Conservation (phyloP, 352 stramenopile genomes). For the Globisporangium middletonii region DNA sequence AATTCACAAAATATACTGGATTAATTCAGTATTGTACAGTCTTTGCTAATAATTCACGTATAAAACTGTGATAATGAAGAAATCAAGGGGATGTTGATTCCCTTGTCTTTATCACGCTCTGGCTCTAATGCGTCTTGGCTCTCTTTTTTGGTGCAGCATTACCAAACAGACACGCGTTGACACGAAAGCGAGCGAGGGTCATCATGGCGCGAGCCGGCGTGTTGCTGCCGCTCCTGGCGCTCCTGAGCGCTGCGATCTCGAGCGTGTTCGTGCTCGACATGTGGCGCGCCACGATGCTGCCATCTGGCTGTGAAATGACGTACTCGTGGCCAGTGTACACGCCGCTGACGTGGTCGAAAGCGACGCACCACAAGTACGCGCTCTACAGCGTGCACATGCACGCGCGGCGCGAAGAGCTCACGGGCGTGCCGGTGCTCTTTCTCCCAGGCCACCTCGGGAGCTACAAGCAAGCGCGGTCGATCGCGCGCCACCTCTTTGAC, state of each 20-base stretch:
- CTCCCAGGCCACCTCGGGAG: conserved; percentile 77
- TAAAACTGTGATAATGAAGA: too few species aligned
- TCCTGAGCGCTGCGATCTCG: conserved; percentile 24
- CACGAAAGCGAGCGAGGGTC: not conserved
- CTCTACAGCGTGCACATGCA: conserved; percentile 74
- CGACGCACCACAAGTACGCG: conserved; percentile 54
- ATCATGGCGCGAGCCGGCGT: conserved; percentile 9
- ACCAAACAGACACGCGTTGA: not conserved
- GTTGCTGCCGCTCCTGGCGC: conserved; percentile 47
- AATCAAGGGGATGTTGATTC: not conserved
- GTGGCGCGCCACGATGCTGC: conserved; percentile 17
- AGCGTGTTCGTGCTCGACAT: conserved; percentile 42
- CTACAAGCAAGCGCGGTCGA: conserved; percentile 80
- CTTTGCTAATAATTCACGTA: too few species aligned
- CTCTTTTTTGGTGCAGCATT: not conserved
- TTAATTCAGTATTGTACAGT: too few species aligned
- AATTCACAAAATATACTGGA: too few species aligned
- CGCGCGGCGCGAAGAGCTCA: conserved; percentile 27
- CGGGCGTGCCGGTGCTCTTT: conserved; percentile 76
- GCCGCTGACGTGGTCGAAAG: conserved; percentile 29
- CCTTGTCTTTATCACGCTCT: too few species aligned
- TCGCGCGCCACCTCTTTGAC: conserved; percentile 70
- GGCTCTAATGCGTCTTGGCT: too few species aligned
- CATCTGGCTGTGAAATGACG: conserved; percentile 76
- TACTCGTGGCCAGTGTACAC: conserved; percentile 84